Base-by-base conservation (phyloP, 352 stramenopile species). In the Globisporangium ultimum region DNA sequence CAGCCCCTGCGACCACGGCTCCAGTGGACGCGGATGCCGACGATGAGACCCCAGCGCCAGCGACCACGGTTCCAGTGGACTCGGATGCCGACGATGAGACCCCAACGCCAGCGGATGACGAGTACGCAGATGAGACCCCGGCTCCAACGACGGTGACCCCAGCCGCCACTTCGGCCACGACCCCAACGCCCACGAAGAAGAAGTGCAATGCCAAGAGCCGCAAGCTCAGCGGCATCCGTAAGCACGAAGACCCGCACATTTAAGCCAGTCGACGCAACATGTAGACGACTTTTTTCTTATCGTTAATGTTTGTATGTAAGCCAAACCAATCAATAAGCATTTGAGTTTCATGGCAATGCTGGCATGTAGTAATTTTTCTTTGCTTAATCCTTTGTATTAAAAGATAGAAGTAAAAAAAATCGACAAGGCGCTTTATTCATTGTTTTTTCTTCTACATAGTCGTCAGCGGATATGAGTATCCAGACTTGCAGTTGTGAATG, bases 81-180 rank as follows among this genome's bases (percentile, higher is more conserved):
- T 50, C 45, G 45, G 45, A 50, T 50, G 45, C 45, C 21, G 45
- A n/a, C n/a, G n/a, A n/a, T n/a, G 46, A 51, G 70, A 78, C 41
- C 53, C 36, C 36, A 59, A 14, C 48, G 63, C 20, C 22, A 57
- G 55, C 42, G 42, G 42, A 48, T 5, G 42, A 51, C 22, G 46
- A 51, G 11, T 51, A 51, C 22, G 46, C 18, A 13, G 46, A 15
- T 34, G n/a, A 51, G 68, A 78, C 41, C 56, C 54, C 10, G 63
- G 38, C 54, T 46, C 55, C 13, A 49, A 48, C 67, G n/a, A 52
- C 58, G 43, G 41, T 54, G 0, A 55, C 66, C n/a, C 49, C 53
- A 13, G 64, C 50, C 10, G 53, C 36, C 14, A 59, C 55, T 6
- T 61, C 50, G 13, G 51, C 61, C 17, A 46, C 58, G 6, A 49